Evolutionary conservation across 805 yeast genomes (phyloP), one percentile per base, ranked within the genome.

Genomic region (Myxozyma sirexii): DNA sequence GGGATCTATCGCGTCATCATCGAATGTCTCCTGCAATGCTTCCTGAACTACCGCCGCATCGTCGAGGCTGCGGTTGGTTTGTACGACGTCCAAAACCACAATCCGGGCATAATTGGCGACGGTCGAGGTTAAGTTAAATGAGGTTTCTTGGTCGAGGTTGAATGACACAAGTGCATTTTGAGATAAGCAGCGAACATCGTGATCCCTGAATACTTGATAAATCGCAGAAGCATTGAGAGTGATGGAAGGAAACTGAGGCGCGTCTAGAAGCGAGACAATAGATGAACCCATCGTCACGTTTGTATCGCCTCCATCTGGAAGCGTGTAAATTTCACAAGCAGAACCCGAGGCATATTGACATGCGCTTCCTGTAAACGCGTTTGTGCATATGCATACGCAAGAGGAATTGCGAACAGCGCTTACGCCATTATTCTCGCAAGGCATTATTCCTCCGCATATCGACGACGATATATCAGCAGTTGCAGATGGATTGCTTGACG

Each of bases 101-200:
- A 54, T 17, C 19, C 47, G 39, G 1, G 64, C 61, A 37, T 57
- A 60, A 26, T 45, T 27, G 44, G 37, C 46, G 12, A 52, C 60
- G 13, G 55, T 33, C 1, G 41, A 24, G 19, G 64, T 51, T 37
- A 60, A 41, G 24, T 56, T 43, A 33, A 54, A 51, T 23, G 45
- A 15, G 17, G n/a, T 19, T 19, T 17, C 1, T 17, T 27, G 13
- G 21, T 42, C 41, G 27, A 39, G 37, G 27, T 49, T 21, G 43
- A 60, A 56, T 12, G 64, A 37, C n/a, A 60, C 52, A n/a, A 60
- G 52, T n/a, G 60, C 64, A 33, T 60, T 60, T 35, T 60, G 64
- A 21, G 60, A 51, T 8, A 47, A 29, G 44, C 64, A 60, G 13
- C 54, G 26, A 3, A 60, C 50, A 21, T 48, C 49, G 27, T 39